Evolutionary conservation across 257 asterid genomes (phyloP), one percentile per base, ranked within the genome.

Genomic region (Solanum ossicruentum): DNA sequence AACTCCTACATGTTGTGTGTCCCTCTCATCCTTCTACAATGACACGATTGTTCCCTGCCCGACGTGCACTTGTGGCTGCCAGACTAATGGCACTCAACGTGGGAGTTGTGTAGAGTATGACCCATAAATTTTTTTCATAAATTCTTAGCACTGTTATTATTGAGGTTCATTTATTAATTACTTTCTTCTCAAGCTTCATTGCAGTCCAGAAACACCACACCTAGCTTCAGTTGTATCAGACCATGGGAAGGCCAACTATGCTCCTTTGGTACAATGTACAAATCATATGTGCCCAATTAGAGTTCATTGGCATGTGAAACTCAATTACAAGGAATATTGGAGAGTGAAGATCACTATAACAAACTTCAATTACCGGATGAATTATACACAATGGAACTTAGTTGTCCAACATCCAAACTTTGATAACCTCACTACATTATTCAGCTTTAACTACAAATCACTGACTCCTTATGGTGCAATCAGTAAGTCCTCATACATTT

Each of bases 381-480:
- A 95, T 86, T 95, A 95, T 70, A 85, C 94, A 15, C 92, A 85
- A 66, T 95, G 99, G 97, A 95, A 93, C 88, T 88, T 95, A 65
- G 99, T 95, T n/a, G 91, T 91, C 84, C 97, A 93, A 83, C 98
- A 95, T 89, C 99, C 98, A 84, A 95, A 95, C 93, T 91, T 95
- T 32, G 97, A 94, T 85, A 95, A 95, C 85, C 91, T 95, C 70
- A 95, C 99, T 4, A 93, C 93, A 84, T 80, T 92, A 70, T 95
- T 94, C 96, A 94, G 98, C 93, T 95, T 94, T 80, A 91, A 92
- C 87, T 95, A 94, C 97, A 93, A 92, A 89, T 90, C 98, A 16
- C 85, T 93, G 61, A 93, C 87, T 77, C 97, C 97, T 2, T 94
- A 95, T 86, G 91, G 88, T 73, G 81, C 88, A 57, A 93, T 93